phyloP scores from a whole-genome alignment of 78 protist species.

The Anaeramoeba flamelloides region DNA sequence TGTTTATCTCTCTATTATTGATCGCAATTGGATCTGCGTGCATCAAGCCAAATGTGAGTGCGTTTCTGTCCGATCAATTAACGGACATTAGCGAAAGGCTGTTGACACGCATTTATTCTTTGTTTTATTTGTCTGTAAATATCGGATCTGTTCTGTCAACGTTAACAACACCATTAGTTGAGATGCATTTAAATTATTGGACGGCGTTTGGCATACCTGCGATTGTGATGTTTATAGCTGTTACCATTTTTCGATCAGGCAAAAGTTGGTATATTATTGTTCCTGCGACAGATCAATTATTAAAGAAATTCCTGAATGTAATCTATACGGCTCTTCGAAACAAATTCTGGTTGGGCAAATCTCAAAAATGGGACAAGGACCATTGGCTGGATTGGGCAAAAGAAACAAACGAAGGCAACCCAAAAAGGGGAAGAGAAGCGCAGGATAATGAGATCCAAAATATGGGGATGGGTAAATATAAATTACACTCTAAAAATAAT shows the following conservation, averaged over 20 bases:
- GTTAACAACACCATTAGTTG: neutral
- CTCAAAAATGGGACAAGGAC: neutral
- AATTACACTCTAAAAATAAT: no score
- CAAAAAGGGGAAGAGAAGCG: no score
- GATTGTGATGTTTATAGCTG: neutral
- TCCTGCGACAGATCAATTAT: neutral
- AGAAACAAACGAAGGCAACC: neutral
- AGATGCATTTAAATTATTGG: neutral
- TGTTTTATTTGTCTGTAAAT: neutral
- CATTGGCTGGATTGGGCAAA: neutral
- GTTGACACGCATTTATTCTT: neutral
- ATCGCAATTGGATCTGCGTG: neutral
- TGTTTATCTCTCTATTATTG: neutral
- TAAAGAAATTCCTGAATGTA: neutral
- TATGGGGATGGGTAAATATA: no score
- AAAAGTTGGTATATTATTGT: neutral
- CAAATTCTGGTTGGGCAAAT: neutral
- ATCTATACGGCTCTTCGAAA: neutral
- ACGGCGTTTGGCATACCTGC: neutral
- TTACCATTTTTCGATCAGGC: neutral
- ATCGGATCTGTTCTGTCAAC: neutral
- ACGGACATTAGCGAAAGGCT: neutral
- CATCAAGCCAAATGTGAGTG: neutral
- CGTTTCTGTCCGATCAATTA: neutral
- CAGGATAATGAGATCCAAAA: no score